Evolutionary conservation across 2,329 filamentous ascomycete genomes (phyloP).

Genomic region (Esteya vermicola): DNA sequence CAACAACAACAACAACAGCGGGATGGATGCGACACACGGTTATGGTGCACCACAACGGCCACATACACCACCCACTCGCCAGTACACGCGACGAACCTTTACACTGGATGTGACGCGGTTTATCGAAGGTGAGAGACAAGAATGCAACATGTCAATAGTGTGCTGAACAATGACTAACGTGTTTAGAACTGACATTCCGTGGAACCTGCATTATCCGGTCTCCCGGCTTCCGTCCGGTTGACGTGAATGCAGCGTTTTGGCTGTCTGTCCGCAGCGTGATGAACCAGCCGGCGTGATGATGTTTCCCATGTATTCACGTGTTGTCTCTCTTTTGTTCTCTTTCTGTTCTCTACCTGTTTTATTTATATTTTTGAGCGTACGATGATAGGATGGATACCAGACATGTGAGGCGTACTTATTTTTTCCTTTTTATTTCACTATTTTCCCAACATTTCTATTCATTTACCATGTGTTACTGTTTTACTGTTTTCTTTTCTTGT

Average conservation of each 20-base stretch:
- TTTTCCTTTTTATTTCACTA: not conserved
- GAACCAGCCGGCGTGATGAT: not conserved
- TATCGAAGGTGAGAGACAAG: slow-evolving; percentile 11
- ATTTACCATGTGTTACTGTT: too few relatives aligned
- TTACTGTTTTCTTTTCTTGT: too few relatives aligned
- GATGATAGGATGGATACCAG: too few relatives aligned
- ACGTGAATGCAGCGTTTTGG: slow-evolving; percentile 16
- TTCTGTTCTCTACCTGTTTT: not conserved
- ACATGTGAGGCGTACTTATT: not conserved
- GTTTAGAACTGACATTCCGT: slow-evolving; percentile 15
- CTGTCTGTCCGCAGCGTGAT: not conserved
- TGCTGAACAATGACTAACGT: not conserved
- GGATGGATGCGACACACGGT: too few relatives aligned
- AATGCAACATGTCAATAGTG: not conserved
- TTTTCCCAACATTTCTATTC: too few relatives aligned
- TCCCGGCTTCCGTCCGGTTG: slow-evolving; percentile 16
- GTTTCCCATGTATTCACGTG: too few relatives aligned
- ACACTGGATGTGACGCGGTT: slow-evolving; percentile 15
- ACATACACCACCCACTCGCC: not conserved
- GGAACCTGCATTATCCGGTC: slow-evolving; percentile 17
- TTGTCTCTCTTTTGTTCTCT: not conserved
- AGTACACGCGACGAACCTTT: not conserved
- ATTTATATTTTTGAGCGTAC: not conserved
- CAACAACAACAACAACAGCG: too few relatives aligned
- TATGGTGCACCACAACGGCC: not conserved